These are phyloP conservation scores for Phytophthora fragariaefolia DNA, from an alignment of 352 stramenopile species.

Conservation along the genomic window DNA sequence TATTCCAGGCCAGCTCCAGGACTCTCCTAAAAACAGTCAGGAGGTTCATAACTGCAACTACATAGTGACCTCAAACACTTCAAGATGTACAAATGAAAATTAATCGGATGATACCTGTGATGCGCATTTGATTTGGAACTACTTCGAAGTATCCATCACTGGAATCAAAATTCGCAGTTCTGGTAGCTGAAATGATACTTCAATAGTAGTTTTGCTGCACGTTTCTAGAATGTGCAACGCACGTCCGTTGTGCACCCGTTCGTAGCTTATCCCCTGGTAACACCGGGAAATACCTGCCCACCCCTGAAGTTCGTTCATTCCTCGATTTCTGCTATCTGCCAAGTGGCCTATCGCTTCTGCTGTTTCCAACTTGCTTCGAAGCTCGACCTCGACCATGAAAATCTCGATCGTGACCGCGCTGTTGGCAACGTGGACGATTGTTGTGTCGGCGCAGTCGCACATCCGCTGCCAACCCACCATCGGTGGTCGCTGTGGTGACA, in stretches of 20 bases:
- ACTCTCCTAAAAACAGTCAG: not conserved
- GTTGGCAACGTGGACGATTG: slow-evolving; percentile 8
- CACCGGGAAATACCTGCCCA: not conserved
- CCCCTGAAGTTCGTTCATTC: slow-evolving; percentile 2
- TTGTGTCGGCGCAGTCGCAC: slow-evolving; percentile 40
- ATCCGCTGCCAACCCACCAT: slow-evolving; percentile 60
- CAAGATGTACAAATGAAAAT: not conserved
- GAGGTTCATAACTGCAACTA: not conserved
- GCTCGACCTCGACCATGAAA: slow-evolving; percentile 19
- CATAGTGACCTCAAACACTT: not conserved
- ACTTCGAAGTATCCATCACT: slow-evolving; percentile 19
- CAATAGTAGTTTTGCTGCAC: slow-evolving; percentile 28
- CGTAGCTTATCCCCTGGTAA: not conserved
- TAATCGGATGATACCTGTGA: not conserved
- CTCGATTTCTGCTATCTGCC: slow-evolving; percentile 19
- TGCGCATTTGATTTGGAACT: not conserved
- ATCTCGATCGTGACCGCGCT: slow-evolving; percentile 5
- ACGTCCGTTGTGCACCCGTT: slow-evolving; percentile 6
- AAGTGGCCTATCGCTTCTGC: slow-evolving; percentile 7
- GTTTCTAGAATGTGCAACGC: slow-evolving; percentile 25
- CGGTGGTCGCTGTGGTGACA: slow-evolving; percentile 37
- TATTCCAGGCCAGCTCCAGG: slow-evolving; percentile 1
- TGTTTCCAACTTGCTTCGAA: slow-evolving; percentile 19
- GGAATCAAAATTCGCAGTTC: slow-evolving; percentile 9
- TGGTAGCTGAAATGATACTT: slow-evolving; percentile 8